Conservation (phyloP, 2,329 filamentous ascomycete species). For the Colletotrichum tropicicola region DNA sequence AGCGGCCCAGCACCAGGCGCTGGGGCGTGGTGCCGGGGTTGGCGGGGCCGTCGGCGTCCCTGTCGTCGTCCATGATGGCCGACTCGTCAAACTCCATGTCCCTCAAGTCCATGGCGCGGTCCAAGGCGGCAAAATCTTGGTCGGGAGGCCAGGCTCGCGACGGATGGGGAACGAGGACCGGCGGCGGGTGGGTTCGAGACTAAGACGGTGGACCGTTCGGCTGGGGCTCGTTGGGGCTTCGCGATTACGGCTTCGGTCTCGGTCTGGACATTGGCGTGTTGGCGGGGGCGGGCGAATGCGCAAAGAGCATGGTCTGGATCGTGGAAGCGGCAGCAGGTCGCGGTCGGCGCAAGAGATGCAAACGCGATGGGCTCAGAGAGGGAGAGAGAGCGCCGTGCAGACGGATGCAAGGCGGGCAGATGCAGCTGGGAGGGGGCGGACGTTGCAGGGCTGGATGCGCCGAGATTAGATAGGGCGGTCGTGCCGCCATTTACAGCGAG, state of each 20-base stretch:
- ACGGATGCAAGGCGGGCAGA: constrained; percentile 2
- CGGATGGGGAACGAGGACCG: constrained; percentile 2
- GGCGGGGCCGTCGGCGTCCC: constrained; percentile 16
- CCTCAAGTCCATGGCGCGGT: constrained; percentile 23
- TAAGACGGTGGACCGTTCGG: constrained; percentile 21
- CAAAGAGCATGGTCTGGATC: constrained; percentile 11
- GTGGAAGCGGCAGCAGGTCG: neutral
- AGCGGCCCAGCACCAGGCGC: constrained; percentile 34
- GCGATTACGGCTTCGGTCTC: too few relatives aligned
- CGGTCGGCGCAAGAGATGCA: neutral
- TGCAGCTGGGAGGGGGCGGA: neutral
- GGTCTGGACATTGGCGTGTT: neutral
- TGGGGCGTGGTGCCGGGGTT: constrained; percentile 18
- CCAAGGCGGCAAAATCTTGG: constrained; percentile 5
- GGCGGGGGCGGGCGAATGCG: neutral
- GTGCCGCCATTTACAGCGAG: constrained; percentile 13
- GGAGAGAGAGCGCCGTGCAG: neutral
- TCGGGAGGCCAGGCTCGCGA: constrained; percentile 7
- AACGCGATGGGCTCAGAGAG: neutral
- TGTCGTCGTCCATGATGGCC: constrained; percentile 43
- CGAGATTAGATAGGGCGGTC: constrained; percentile 9
- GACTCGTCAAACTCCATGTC: constrained; percentile 41
- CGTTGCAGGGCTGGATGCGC: constrained; percentile 16
- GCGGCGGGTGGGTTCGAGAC: neutral
- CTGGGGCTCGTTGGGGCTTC: neutral